Evolutionary conservation across 1,284 basidiomycete species (phyloP).

Genomic region (Boletus hoseneyae): DNA sequence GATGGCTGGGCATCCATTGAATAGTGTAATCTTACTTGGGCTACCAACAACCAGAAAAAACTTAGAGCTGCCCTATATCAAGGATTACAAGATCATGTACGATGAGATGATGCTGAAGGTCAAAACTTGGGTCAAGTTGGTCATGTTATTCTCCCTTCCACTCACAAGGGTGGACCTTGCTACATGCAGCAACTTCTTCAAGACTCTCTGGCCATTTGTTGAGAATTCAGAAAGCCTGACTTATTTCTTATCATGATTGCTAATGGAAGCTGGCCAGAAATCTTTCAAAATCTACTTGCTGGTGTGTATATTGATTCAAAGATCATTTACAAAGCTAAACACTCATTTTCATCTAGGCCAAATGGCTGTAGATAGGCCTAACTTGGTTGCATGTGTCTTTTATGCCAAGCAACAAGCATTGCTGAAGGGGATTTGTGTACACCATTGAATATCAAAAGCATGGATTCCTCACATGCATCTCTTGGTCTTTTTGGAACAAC

Average conservation of each 20-base stretch:
- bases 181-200: conserved; percentile 10
- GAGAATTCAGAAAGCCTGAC: conserved; percentile 8
- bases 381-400: conserved; percentile 46
- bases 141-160: conserved; percentile 1
- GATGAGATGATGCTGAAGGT: not conserved
- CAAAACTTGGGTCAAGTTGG: conserved; percentile 1
- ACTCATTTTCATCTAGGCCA: conserved; percentile 26
- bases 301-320: not conserved
- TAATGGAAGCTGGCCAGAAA: conserved; percentile 47
- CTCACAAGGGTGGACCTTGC: not conserved
- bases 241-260: conserved; percentile 18
- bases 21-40: conserved; percentile 31
- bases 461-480: conserved; percentile 34
- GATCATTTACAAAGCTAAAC: not conserved
- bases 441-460: conserved; percentile 19
- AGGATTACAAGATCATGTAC: conserved; percentile 6
- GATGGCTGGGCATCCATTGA: conserved; percentile 37
- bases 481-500: conserved; percentile 12
- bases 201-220: conserved; percentile 11
- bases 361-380: conserved; percentile 39
- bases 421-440: conserved; percentile 24
- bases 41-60: conserved; percentile 34
- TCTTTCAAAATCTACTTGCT: conserved; percentile 36
- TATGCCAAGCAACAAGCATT: conserved; percentile 38
- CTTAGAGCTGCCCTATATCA: conserved; percentile 34